Evolutionary conservation across 2,329 filamentous ascomycete genomes (phyloP).

Genomic region (Fusarium nanum): DNA sequence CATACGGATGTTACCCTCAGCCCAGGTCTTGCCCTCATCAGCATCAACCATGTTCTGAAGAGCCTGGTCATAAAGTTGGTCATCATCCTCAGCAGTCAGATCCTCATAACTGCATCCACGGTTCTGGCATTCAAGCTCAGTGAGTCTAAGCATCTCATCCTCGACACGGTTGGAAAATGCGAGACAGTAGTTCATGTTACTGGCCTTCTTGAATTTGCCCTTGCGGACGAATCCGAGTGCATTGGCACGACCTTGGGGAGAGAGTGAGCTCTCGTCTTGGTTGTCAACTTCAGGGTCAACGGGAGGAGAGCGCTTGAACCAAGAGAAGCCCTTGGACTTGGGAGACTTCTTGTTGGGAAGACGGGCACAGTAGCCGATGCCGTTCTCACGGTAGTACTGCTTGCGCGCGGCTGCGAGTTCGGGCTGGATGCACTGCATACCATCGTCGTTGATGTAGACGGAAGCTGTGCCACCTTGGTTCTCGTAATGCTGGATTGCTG

Average conservation of each 20-base stretch:
- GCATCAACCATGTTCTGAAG: conserved; percentile 60
- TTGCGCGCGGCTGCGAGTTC: conserved; percentile 61
- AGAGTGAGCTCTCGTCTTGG: conserved; percentile 57
- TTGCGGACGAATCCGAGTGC: conserved; percentile 63
- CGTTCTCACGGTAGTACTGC: conserved; percentile 68
- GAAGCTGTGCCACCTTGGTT: conserved; percentile 73
- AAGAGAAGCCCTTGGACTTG: conserved; percentile 51
- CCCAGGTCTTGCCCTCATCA: conserved; percentile 65
- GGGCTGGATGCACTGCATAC: conserved; percentile 69
- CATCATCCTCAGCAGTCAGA: conserved; percentile 57
- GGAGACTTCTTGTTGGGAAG: conserved; percentile 56
- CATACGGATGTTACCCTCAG: conserved; percentile 66
- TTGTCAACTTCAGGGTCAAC: conserved; percentile 43
- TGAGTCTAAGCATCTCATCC: conserved; percentile 55
- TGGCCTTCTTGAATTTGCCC: conserved; percentile 74
- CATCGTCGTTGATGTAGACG: conserved; percentile 76
- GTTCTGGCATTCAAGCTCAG: conserved; percentile 34
- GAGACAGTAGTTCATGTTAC: conserved; percentile 75
- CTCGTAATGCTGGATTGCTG: conserved; percentile 69
- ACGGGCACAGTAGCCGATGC: conserved; percentile 67
- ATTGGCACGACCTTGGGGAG: conserved; percentile 47
- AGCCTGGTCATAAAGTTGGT: conserved; percentile 57
- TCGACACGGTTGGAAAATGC: conserved; percentile 67
- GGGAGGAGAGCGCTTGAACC: conserved; percentile 48
- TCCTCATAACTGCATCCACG: conserved; percentile 53